Percentiles rank a stretch among this genome's conserved stretches.
Evolutionary conservation across 768 basidiomycete genomes (phyloP).

Genomic region (Xerocomellus amylosporus): DNA sequence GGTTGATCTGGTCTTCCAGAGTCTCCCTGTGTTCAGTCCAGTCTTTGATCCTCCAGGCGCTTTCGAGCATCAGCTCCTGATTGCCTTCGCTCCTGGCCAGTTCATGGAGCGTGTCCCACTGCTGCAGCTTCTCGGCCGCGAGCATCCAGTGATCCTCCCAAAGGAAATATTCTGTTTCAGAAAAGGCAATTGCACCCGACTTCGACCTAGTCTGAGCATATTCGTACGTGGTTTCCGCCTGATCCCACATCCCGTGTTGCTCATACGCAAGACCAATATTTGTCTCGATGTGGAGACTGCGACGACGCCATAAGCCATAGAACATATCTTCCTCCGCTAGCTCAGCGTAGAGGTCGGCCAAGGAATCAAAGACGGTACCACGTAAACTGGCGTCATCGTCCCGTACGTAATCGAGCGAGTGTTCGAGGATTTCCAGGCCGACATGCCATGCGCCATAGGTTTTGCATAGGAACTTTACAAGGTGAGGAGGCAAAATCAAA

Average conservation of each 20-base stretch:
- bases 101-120: slow-evolving; percentile 95
- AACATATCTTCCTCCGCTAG: slow-evolving; percentile 96
- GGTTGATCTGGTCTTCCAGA: slow-evolving; percentile 77
- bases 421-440: slow-evolving; percentile 78
- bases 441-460: slow-evolving; percentile 97
- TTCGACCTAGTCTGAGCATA: slow-evolving; percentile 83
- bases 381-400: slow-evolving; percentile 78
- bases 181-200: slow-evolving; percentile 79
- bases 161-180: slow-evolving; percentile 91
- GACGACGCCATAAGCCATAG: slow-evolving; percentile 92
- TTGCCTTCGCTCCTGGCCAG: slow-evolving; percentile 87
- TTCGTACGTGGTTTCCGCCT: slow-evolving; percentile 87
- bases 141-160: slow-evolving; percentile 99
- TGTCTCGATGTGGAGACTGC: slow-evolving; percentile 85
- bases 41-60: slow-evolving; percentile 91
- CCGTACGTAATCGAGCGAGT: slow-evolving; percentile 72
- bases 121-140: slow-evolving; percentile 92
- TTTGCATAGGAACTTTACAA: slow-evolving; percentile 95
- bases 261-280: slow-evolving; percentile 87
- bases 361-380: slow-evolving; percentile 83
- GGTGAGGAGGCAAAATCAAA: slow-evolving; percentile 88
- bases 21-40: slow-evolving; percentile 81
- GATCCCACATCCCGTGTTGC: slow-evolving; percentile 96
- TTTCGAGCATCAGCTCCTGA: slow-evolving; percentile 88
- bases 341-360: slow-evolving; percentile 95